Evolutionary conservation across 352 stramenopile species (phyloP).

Genomic region (Pythium aquatile): DNA sequence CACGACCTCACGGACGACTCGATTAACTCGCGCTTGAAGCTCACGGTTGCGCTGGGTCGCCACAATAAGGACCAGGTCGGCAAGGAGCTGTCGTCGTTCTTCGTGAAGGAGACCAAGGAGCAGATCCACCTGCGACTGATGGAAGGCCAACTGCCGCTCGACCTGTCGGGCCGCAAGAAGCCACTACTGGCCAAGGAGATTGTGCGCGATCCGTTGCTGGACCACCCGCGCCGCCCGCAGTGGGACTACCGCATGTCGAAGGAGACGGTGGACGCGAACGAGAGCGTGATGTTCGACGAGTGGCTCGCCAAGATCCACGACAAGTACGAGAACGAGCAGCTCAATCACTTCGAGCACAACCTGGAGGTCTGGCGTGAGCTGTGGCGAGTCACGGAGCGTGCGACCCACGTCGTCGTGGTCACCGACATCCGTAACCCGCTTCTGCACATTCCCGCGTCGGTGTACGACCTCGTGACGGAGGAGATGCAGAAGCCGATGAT

Average conservation of each 20-base stretch:
- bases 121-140: constrained; percentile 84
- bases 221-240: constrained; percentile 65
- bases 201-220: constrained; percentile 57
- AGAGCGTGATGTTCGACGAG: constrained; percentile 82
- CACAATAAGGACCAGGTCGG: constrained; percentile 81
- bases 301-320: constrained; percentile 86
- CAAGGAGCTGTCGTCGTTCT: constrained; percentile 84
- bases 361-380: constrained; percentile 84
- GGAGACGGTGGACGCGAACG: constrained; percentile 78
- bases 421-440: constrained; percentile 80
- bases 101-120: constrained; percentile 86
- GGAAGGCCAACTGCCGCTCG: constrained; percentile 72
- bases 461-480: constrained; percentile 78
- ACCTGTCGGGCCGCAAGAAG: constrained; percentile 47
- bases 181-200: constrained; percentile 64
- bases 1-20: constrained; percentile 64
- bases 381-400: constrained; percentile 84
- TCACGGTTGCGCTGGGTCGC: constrained; percentile 78
- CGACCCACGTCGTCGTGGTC: constrained; percentile 77
- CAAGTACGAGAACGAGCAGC: constrained; percentile 77
- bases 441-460: constrained; percentile 74
- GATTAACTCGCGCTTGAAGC: constrained; percentile 62
- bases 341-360: constrained; percentile 88
- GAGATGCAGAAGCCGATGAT: constrained; percentile 76
- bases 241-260: constrained; percentile 87